phyloP scores from a whole-genome alignment of 2,329 filamentous ascomycete species.

The Diaporthe velutina region DNA sequence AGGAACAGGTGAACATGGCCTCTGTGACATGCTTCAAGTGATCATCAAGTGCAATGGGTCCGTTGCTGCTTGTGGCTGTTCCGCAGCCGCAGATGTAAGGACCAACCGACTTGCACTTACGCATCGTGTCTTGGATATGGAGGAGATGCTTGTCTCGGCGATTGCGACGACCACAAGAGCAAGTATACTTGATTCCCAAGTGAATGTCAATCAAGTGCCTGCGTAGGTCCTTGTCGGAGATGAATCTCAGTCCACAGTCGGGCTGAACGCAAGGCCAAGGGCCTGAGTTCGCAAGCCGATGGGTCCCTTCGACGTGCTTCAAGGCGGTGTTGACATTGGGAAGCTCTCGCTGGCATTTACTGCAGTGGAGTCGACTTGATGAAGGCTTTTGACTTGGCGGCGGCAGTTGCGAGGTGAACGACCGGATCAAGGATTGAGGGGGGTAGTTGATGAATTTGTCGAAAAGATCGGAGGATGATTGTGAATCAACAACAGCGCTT shows the following conservation, averaged over 20 bases:
- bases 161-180: not conserved
- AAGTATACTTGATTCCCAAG: not conserved
- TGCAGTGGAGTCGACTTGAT: not conserved
- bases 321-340: not conserved
- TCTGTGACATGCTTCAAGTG: not conserved
- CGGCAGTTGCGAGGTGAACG: not conserved
- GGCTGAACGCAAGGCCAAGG: constrained; percentile 5
- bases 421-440: not conserved
- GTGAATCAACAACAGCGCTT: not conserved
- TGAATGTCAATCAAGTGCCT: constrained; percentile 1
- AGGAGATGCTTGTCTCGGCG: not conserved
- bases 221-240: not conserved
- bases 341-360: not conserved
- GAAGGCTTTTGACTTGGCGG: not conserved
- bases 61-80: not conserved
- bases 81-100: constrained; percentile 18
- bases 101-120: not conserved
- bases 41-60: not conserved
- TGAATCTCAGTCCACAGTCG: not conserved
- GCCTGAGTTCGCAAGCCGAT: not conserved
- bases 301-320: not conserved
- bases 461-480: not conserved
- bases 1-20: not conserved
- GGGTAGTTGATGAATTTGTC: not conserved
- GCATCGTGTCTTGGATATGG: not conserved